These are phyloP conservation scores for Inonotus hispidus DNA, from an alignment of 1,284 basidiomycete species.

Conservation along the genomic window DNA sequence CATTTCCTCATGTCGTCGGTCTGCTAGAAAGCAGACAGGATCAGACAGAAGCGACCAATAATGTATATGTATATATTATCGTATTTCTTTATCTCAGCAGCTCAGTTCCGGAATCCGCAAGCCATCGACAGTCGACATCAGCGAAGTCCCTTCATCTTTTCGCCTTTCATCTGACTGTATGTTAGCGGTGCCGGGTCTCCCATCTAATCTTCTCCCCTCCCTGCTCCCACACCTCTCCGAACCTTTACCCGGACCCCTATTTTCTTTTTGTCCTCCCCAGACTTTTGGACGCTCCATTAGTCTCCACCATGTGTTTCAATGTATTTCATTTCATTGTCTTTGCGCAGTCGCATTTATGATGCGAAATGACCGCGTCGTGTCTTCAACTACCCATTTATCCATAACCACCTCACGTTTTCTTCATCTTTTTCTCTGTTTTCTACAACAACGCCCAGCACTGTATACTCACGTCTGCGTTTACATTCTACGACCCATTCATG, in stretches of 20 bases:
- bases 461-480: background rate
- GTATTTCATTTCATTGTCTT: background rate
- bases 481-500: background rate
- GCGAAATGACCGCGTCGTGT: background rate
- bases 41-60: background rate
- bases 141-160: background rate
- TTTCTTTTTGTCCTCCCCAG: background rate
- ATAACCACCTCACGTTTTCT: background rate
- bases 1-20: background rate
- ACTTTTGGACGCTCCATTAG: background rate
- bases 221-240: background rate
- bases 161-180: background rate
- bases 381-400: background rate
- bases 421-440: background rate
- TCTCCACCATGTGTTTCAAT: background rate
- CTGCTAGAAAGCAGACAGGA: background rate
- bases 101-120: background rate
- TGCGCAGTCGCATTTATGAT: background rate
- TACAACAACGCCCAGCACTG: conserved; percentile 3
- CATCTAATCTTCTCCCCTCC: background rate
- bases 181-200: background rate
- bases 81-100: background rate
- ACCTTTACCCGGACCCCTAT: background rate
- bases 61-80: conserved; percentile 13
- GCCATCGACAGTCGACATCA: background rate